phyloP scores from a whole-genome alignment of 768 basidiomycete species.

The Rhizopogon vinicolor region DNA sequence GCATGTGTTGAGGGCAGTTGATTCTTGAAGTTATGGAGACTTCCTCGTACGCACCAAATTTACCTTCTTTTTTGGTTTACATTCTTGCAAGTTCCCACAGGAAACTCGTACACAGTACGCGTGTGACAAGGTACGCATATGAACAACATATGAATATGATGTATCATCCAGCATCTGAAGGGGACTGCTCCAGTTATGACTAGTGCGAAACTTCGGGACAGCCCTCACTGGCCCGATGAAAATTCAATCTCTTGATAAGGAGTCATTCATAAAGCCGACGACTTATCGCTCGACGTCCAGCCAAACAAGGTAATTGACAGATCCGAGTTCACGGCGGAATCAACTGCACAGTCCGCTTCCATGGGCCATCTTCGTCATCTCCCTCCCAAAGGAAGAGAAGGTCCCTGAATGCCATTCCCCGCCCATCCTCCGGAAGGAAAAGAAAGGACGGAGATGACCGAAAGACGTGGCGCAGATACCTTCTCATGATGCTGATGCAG shows the following conservation, averaged over 20 bases:
- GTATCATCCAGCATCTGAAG: too few relatives aligned
- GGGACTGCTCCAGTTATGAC: background rate
- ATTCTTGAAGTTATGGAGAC: too few relatives aligned
- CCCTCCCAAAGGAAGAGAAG: slow-evolving; percentile 33
- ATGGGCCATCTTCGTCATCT: slow-evolving; percentile 9
- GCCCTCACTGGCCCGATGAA: background rate
- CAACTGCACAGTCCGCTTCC: slow-evolving; percentile 9
- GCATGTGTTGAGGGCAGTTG: too few relatives aligned
- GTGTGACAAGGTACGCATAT: too few relatives aligned
- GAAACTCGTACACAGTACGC: background rate
- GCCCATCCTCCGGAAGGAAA: slow-evolving; percentile 54
- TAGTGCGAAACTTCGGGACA: background rate
- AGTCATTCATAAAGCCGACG: background rate
- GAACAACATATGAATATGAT: too few relatives aligned
- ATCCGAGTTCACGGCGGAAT: slow-evolving; percentile 34
- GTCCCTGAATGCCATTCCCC: slow-evolving; percentile 59
- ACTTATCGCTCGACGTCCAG: slow-evolving; percentile 8
- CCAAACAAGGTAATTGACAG: slow-evolving; percentile 49
- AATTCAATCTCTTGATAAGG: slow-evolving; percentile 1
- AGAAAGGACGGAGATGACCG: slow-evolving; percentile 21
- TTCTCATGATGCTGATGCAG: background rate
- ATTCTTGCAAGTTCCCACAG: background rate
- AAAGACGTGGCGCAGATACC: background rate
- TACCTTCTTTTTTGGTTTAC: too few relatives aligned
- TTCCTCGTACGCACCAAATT: too few relatives aligned